Evolutionary conservation across 2,329 filamentous ascomycete genomes (phyloP).

Genomic region (Fusarium kyushuense): DNA sequence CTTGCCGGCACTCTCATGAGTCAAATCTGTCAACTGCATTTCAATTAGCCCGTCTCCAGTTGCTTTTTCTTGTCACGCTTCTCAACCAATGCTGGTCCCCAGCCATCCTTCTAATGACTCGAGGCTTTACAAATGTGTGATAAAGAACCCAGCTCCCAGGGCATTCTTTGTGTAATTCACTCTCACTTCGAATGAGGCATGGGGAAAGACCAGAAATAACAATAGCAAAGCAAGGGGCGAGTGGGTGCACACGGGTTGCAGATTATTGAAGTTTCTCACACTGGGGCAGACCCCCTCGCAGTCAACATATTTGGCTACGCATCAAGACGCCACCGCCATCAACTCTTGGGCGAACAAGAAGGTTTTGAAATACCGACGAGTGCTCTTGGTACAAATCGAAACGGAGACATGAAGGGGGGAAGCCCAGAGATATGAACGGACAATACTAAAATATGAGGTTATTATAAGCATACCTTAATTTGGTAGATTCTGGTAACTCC

Average conservation of each 20-base stretch:
- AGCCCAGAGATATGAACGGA: neutral
- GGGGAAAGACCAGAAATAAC: neutral
- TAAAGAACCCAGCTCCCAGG: slow-evolving; percentile 6
- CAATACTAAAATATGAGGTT: neutral
- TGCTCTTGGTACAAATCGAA: slow-evolving; percentile 19
- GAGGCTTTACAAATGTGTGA: slow-evolving; percentile 7
- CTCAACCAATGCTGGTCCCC: slow-evolving; percentile 31
- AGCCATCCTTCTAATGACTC: slow-evolving; percentile 18
- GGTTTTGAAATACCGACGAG: slow-evolving; percentile 19
- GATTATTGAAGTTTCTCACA: slow-evolving; percentile 23
- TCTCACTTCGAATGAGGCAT: neutral
- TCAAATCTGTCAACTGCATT: slow-evolving; percentile 49
- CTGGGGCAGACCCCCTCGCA: slow-evolving; percentile 31
- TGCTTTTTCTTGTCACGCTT: slow-evolving; percentile 41
- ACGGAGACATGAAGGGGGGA: slow-evolving; percentile 7
- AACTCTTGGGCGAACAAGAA: slow-evolving; percentile 13
- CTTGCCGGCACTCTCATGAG: slow-evolving; percentile 44
- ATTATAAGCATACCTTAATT: slow-evolving; percentile 17
- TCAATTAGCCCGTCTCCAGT: slow-evolving; percentile 40
- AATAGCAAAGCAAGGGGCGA: slow-evolving; percentile 11
- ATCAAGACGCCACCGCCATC: slow-evolving; percentile 38
- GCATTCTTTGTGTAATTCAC: slow-evolving; percentile 7
- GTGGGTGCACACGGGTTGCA: slow-evolving; percentile 17
- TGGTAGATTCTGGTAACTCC: slow-evolving; percentile 10
- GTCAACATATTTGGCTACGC: slow-evolving; percentile 20